A percentile compares a stretch with the other conserved stretches of the same genome.
phyloP scores from a whole-genome alignment of 352 stramenopile genomes.

The Phytophthora podocarpi region DNA sequence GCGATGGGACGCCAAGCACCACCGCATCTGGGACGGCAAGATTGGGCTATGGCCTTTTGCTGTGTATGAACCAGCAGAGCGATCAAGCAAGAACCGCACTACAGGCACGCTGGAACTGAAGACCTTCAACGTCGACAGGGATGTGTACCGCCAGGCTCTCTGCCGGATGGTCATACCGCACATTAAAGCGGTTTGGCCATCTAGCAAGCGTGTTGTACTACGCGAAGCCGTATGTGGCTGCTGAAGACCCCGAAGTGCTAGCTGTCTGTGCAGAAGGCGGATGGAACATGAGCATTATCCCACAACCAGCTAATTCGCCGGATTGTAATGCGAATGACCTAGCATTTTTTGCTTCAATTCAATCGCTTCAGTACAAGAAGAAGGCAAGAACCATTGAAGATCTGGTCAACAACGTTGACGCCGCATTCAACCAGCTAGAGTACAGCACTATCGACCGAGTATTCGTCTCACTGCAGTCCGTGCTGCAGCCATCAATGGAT shows the following conservation, averaged over 20 bases:
- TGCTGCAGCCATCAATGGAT: neutral
- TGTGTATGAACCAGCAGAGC: neutral
- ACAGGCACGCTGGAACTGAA: neutral
- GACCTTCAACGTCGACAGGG: neutral
- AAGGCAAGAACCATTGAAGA: neutral
- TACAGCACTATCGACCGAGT: neutral
- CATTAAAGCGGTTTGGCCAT: conserved; percentile 1
- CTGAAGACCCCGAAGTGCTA: neutral
- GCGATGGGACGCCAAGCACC: neutral
- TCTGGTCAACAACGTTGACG: neutral
- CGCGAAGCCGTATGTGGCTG: neutral
- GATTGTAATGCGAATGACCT: conserved; percentile 1
- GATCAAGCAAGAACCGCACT: neutral
- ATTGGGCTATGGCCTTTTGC: neutral
- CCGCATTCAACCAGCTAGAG: neutral
- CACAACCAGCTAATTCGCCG: neutral
- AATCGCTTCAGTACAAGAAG: neutral
- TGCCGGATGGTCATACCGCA: neutral
- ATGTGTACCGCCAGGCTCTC: neutral
- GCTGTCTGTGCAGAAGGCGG: neutral
- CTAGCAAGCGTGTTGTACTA: neutral
- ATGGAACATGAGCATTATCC: neutral
- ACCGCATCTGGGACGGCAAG: neutral
- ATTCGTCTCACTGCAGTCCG: neutral
- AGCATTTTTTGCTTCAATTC: neutral